Evolutionary conservation across 345 rosid genomes (phyloP).

Genomic region (Sonneratia alba): DNA sequence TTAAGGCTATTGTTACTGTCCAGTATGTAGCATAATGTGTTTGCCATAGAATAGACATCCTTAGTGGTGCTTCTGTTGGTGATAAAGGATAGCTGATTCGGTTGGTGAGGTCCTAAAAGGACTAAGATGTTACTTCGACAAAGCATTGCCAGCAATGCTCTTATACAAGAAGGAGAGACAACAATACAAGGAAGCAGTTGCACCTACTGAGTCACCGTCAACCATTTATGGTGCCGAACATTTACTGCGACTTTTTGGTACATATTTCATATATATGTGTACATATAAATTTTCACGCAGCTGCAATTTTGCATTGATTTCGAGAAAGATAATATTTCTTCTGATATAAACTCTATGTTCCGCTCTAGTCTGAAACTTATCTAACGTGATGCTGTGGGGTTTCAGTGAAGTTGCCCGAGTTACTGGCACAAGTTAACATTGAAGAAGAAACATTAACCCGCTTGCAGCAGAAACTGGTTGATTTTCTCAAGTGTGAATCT

Average conservation of each 20-base stretch:
- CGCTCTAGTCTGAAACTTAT: not conserved
- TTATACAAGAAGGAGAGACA: conserved; percentile 77
- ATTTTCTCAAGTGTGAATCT: conserved; percentile 66
- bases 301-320: not conserved
- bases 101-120: conserved; percentile 67
- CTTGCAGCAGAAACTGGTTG: conserved; percentile 72
- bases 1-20: not conserved
- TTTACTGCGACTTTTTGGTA: conserved; percentile 76
- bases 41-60: not conserved
- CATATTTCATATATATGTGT: not conserved
- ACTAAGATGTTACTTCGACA: conserved; percentile 70
- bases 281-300: not conserved
- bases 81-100: conserved; percentile 51
- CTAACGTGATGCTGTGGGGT: not conserved
- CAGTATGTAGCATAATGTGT: not conserved
- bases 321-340: not conserved
- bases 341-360: not conserved
- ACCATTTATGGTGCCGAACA: conserved; percentile 74
- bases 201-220: conserved; percentile 53
- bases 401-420: conserved; percentile 94
- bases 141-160: conserved; percentile 74
- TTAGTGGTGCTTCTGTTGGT: conserved; percentile 5
- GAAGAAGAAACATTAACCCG: conserved; percentile 77
- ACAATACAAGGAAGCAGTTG: conserved; percentile 48
- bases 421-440: conserved; percentile 67